Conservation (phyloP, 139 green algal genomes). For the Chlorella sp. region DNA sequence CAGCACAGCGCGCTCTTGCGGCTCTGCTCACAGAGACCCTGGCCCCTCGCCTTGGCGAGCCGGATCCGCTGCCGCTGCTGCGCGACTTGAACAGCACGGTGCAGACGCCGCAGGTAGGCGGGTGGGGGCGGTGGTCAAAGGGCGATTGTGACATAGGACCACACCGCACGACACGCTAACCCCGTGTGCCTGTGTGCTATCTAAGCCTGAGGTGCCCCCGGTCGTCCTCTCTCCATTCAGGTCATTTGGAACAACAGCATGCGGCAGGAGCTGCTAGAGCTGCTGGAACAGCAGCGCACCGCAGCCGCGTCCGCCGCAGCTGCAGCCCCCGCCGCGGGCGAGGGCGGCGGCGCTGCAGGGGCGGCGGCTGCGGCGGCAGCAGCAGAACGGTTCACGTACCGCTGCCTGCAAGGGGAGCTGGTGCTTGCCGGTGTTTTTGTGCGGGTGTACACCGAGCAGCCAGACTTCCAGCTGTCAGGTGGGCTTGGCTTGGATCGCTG, state of each 20-base stretch:
- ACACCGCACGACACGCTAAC: no score
- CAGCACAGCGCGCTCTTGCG: slow-evolving; percentile 55
- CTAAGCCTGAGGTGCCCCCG: neutral
- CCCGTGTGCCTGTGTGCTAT: no score
- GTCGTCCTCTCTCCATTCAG: slow-evolving; percentile 28
- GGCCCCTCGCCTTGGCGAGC: slow-evolving; percentile 60
- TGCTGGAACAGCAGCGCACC: slow-evolving; percentile 46
- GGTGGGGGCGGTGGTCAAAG: neutral
- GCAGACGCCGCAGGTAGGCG: slow-evolving; percentile 67
- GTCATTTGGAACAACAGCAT: slow-evolving; percentile 92
- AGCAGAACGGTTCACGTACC: neutral
- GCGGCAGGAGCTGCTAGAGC: slow-evolving; percentile 77
- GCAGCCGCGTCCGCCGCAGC: neutral
- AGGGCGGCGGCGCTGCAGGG: neutral
- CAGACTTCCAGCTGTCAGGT: slow-evolving; percentile 49
- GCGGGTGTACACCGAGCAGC: slow-evolving; percentile 82
- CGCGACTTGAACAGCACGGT: slow-evolving; percentile 62
- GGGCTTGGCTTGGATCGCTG: no score
- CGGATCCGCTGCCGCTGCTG: slow-evolving; percentile 74
- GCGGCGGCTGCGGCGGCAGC: neutral
- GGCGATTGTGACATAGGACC: no score
- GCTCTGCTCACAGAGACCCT: slow-evolving; percentile 86
- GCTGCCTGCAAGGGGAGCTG: slow-evolving; percentile 70
- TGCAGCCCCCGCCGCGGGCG: neutral
- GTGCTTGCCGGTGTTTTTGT: slow-evolving; percentile 90